A percentile compares a stretch with the other conserved stretches of the same genome.
Evolutionary conservation across 371 early-diverging fungal genomes (phyloP).

Genomic region (Mucor plumbeus): DNA sequence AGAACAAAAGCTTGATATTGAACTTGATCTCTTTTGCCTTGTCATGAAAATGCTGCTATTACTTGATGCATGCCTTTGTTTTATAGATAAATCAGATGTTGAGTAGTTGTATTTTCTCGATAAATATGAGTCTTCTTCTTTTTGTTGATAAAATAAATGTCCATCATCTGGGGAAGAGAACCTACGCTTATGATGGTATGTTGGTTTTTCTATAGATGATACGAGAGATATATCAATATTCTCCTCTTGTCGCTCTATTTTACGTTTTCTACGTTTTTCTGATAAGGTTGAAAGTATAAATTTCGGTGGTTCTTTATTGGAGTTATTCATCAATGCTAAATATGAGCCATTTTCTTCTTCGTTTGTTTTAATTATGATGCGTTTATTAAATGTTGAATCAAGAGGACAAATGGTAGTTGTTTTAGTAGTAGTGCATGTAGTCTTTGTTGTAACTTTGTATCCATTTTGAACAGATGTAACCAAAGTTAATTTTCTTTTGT

Average conservation of each 20-base stretch:
- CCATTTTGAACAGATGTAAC: conserved; percentile 1
- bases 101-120: background rate
- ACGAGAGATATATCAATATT: background rate
- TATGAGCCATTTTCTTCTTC: conserved; percentile 42
- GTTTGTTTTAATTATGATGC: conserved; percentile 36
- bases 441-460: conserved; percentile 45
- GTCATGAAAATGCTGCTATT: conserved; percentile 1
- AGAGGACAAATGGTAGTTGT: conserved; percentile 44
- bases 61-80: background rate
- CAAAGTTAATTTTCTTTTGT: background rate
- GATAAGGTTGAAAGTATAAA: conserved; percentile 56
- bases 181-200: conserved; percentile 3
- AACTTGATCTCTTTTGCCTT: conserved; percentile 14
- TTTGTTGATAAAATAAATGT: background rate
- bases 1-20: conserved; percentile 13
- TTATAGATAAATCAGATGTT: background rate
- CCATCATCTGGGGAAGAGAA: conserved; percentile 20
- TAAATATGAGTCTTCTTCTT: background rate
- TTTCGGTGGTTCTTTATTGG: conserved; percentile 1
- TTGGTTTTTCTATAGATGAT: background rate
- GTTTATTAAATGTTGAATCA: conserved; percentile 25
- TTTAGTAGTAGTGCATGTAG: conserved; percentile 36
- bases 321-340: conserved; percentile 32
- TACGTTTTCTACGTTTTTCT: conserved; percentile 49
- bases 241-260: conserved; percentile 38